Evolutionary conservation across 805 yeast genomes (phyloP).

Genomic region (Nakazawaea anatomiae): DNA sequence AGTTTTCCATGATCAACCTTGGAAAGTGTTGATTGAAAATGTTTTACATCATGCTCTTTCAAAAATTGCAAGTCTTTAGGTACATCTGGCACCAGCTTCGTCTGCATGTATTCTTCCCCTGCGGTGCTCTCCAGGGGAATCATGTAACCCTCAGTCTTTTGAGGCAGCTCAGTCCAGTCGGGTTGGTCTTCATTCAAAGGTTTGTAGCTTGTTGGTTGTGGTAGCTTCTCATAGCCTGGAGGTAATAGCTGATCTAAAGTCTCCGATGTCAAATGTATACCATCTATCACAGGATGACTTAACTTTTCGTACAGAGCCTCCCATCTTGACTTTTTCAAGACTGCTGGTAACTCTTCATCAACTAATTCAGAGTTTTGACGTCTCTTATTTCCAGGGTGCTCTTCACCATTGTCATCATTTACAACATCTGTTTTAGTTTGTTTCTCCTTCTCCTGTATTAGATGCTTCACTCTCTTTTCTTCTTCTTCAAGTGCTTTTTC

Average conservation of each 20-base stretch:
- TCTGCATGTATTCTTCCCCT: slow-evolving; percentile 22
- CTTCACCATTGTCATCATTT: slow-evolving; percentile 1
- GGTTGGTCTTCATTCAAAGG: slow-evolving; percentile 30
- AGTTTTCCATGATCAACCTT: slow-evolving; percentile 26
- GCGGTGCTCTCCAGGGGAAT: slow-evolving; percentile 44
- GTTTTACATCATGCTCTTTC: slow-evolving; percentile 64
- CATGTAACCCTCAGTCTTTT: slow-evolving; percentile 32
- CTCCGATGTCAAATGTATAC: slow-evolving; percentile 36
- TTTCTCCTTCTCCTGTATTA: slow-evolving; percentile 18
- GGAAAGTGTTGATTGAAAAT: slow-evolving; percentile 52
- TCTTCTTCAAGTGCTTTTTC: slow-evolving; percentile 34
- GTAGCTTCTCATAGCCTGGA: slow-evolving; percentile 37
- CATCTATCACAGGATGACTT: slow-evolving; percentile 20
- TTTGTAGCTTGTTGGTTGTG: slow-evolving; percentile 39
- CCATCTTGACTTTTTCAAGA: slow-evolving; percentile 20
- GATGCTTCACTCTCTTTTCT: slow-evolving; percentile 21
- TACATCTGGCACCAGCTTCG: slow-evolving; percentile 38
- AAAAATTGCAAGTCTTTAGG: slow-evolving; percentile 65
- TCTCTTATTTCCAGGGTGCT: slow-evolving; percentile 11
- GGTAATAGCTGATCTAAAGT: slow-evolving; percentile 47
- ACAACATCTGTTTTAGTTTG: slow-evolving; percentile 13
- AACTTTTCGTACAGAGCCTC: slow-evolving; percentile 16
- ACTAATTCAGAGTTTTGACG: slow-evolving; percentile 17
- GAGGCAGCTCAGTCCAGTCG: slow-evolving; percentile 23
- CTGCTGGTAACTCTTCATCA: slow-evolving; percentile 16